Evolutionary conservation across 1,284 basidiomycete genomes (phyloP), one percentile per base, ranked within the genome.

Genomic region (Trametes hirsuta): DNA sequence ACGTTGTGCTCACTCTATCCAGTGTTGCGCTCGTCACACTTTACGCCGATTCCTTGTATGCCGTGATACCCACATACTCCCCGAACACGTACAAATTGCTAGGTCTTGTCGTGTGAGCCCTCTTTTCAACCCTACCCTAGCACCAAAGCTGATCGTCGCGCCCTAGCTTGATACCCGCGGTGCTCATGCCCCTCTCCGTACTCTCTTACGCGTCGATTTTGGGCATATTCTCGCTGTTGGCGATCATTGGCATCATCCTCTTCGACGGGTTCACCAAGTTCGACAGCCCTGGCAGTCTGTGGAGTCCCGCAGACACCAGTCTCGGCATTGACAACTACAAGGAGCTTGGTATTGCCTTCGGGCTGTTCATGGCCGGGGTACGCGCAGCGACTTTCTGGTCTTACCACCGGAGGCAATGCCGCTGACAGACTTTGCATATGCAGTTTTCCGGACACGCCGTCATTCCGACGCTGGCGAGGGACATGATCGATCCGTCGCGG

Each of bases 361-460:
- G 96, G 2, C 79, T 98, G 57, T 89, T 98, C 72, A 95, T 98
- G 90, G 94, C 94, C n/a, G 95, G 96, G 21, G 91, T 93, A 71
- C 71, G 87, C 74, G 10, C 37, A 11, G 37, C n/a, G n/a, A 15
- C 35, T 47, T 6, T 25, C 50, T 40, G 18, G 25, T 49, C 6
- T 44, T 30, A 4, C 35, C 25, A 8, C 11, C 1, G 8, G 4
- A 25, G 22, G 10, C 6, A 12, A 3, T 14, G 22, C 6, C 5
- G 18, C 46, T 55, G 21, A 52, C 40, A 8, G n/a, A n/a, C n/a
- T n/a, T n/a, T n/a, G n/a, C n/a, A n/a, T n/a, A n/a, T 11, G 5
- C 67, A 93, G 83, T 97, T 98, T 69, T 90, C 94, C 5, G 95
- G 95, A 1, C 96, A 98, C 73, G 92, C 94, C 11, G 93, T 97